Evolutionary conservation across 2,329 filamentous ascomycete species (phyloP).

Genomic region (Phyllosticta citriasiana): DNA sequence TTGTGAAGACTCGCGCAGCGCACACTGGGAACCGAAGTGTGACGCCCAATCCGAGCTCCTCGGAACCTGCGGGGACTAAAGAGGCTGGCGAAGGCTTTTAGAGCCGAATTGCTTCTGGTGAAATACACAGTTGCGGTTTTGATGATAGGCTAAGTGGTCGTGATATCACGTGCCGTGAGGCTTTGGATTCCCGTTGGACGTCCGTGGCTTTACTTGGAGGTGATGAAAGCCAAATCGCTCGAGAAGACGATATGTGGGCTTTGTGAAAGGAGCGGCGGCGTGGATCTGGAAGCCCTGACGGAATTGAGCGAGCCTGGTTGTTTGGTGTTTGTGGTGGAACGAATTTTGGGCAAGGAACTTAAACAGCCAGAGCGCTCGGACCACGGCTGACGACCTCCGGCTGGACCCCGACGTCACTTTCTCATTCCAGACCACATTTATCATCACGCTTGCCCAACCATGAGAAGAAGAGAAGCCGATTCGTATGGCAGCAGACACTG

Average conservation of each 20-base stretch:
- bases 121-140: no score
- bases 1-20: background rate
- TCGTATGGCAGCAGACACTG: no score
- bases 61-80: background rate
- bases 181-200: no score
- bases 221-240: no score
- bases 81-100: background rate
- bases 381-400: background rate
- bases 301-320: background rate
- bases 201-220: no score
- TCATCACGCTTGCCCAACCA: background rate
- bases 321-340: background rate
- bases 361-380: background rate
- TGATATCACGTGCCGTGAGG: no score
- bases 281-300: background rate
- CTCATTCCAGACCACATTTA: background rate
- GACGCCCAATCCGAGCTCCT: background rate
- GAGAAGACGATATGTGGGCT: background rate
- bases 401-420: background rate
- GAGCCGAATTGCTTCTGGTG: background rate
- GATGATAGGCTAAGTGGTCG: no score
- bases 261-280: background rate
- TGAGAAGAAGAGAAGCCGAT: no score
- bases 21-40: background rate
- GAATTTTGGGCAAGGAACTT: background rate